Percentiles rank a stretch among this genome's conserved stretches.
phyloP scores from a whole-genome alignment of 352 stramenopile species.

The Phytophthora ramorum region DNA sequence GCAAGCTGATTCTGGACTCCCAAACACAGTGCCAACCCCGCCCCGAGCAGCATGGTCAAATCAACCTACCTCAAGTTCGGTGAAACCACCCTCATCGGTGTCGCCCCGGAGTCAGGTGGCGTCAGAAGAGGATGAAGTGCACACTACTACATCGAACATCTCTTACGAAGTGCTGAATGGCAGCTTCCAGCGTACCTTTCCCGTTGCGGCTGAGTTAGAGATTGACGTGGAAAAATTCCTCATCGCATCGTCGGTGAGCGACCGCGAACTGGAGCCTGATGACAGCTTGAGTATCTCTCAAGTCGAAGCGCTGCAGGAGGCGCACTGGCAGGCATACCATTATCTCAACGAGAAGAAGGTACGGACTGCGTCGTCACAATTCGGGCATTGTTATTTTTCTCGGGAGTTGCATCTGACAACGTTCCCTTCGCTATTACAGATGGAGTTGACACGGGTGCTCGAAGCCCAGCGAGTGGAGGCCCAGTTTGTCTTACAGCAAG shows the following conservation, averaged over 20 bases:
- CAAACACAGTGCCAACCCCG: neutral
- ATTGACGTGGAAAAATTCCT: constrained; percentile 81
- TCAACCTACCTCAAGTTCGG: constrained; percentile 6
- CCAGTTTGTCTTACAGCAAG: constrained; percentile 68
- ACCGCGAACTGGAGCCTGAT: constrained; percentile 51
- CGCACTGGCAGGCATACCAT: constrained; percentile 84
- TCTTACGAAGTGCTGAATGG: constrained; percentile 62
- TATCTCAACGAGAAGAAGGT: constrained; percentile 88
- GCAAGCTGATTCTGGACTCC: neutral
- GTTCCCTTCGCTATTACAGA: constrained; percentile 37
- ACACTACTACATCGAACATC: constrained; percentile 11
- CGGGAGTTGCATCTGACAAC: constrained; percentile 1
- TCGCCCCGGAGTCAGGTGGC: constrained; percentile 26
- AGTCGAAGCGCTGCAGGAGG: constrained; percentile 81
- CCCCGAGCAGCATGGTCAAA: constrained; percentile 13
- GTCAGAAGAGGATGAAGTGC: constrained; percentile 26
- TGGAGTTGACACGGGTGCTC: constrained; percentile 75
- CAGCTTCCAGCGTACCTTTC: constrained; percentile 71
- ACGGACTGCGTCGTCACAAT: constrained; percentile 5
- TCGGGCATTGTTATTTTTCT: neutral
- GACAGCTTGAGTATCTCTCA: constrained; percentile 83
- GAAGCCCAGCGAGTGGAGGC: constrained; percentile 79
- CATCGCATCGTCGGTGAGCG: constrained; percentile 60
- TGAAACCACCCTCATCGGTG: neutral
- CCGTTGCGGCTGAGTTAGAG: constrained; percentile 76